Evolutionary conservation across 441 rosid genomes (phyloP).

Genomic region (Adansonia gregorii): DNA sequence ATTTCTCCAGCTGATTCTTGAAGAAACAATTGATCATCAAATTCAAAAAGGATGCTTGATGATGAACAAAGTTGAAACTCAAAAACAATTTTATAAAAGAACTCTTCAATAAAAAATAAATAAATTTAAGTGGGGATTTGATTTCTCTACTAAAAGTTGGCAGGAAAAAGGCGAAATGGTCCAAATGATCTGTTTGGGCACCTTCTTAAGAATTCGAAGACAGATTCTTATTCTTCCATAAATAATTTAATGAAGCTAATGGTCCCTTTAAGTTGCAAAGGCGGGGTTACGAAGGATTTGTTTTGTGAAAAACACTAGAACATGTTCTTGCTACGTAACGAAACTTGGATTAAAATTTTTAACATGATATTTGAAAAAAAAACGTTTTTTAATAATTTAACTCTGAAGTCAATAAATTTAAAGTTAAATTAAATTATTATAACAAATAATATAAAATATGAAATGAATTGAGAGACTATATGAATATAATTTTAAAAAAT

Average conservation of each 20-base stretch:
- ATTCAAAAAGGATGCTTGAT: not conserved
- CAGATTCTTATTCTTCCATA: not conserved
- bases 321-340: too few species aligned
- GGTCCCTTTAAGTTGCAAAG: conserved; percentile 37
- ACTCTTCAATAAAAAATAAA: not conserved
- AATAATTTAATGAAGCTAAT: not conserved
- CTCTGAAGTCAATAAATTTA: too few species aligned
- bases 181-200: not conserved
- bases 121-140: too few species aligned
- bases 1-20: too few species aligned
- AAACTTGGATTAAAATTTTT: too few species aligned
- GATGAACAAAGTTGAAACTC: not conserved
- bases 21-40: too few species aligned
- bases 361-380: too few species aligned
- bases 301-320: not conserved
- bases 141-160: not conserved
- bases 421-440: too few species aligned
- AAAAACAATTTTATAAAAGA: conserved; percentile 20
- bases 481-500: too few species aligned
- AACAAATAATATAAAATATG: too few species aligned
- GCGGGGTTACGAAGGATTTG: not conserved
- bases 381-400: too few species aligned
- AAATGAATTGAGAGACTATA: too few species aligned
- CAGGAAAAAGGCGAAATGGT: conserved; percentile 31
- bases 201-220: conserved; percentile 9